These are phyloP conservation scores for Auricularia sp. DNA, from an alignment of 768 basidiomycete genomes.

Conservation along the genomic window DNA sequence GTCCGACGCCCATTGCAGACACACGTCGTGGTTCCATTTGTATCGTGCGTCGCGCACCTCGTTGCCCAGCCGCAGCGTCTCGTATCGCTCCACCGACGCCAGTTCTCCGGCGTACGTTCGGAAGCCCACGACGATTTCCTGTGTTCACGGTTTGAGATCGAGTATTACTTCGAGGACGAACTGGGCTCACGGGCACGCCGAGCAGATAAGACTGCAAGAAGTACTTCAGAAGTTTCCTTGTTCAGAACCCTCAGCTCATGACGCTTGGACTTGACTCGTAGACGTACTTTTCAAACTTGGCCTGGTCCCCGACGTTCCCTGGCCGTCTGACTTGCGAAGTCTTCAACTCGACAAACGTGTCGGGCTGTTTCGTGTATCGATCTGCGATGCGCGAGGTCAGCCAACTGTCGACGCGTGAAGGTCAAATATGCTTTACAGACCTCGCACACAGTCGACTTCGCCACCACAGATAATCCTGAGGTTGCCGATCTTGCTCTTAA, in stretches of 20 bases:
- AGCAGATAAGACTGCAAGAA: constrained; percentile 87
- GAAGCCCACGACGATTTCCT: constrained; percentile 85
- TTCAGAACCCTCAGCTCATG: not conserved
- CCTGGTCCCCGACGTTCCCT: constrained; percentile 45
- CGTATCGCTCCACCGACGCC: constrained; percentile 56
- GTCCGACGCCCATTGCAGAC: constrained; percentile 61
- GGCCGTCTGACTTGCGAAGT: constrained; percentile 62
- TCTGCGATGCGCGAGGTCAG: constrained; percentile 26
- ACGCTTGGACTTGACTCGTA: not conserved
- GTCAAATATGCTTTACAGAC: constrained; percentile 26
- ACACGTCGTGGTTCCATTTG: constrained; percentile 22
- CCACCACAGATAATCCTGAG: constrained; percentile 71
- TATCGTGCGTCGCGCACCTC: constrained; percentile 10
- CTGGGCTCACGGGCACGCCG: constrained; percentile 65
- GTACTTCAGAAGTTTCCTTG: constrained; percentile 82
- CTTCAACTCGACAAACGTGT: constrained; percentile 77
- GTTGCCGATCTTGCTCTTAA: constrained; percentile 72
- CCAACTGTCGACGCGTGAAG: too few relatives aligned
- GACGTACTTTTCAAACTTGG: constrained; percentile 68
- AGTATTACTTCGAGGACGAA: not conserved
- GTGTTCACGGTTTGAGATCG: not conserved
- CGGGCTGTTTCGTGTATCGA: constrained; percentile 47
- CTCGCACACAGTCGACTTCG: constrained; percentile 83
- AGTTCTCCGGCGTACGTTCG: constrained; percentile 67
- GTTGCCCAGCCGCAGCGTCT: constrained; percentile 80